Percentiles rank a stretch among this genome's conserved stretches.
phyloP scores from a whole-genome alignment of 2,329 filamentous ascomycete genomes.

The Pestalotiopsis sp. region DNA sequence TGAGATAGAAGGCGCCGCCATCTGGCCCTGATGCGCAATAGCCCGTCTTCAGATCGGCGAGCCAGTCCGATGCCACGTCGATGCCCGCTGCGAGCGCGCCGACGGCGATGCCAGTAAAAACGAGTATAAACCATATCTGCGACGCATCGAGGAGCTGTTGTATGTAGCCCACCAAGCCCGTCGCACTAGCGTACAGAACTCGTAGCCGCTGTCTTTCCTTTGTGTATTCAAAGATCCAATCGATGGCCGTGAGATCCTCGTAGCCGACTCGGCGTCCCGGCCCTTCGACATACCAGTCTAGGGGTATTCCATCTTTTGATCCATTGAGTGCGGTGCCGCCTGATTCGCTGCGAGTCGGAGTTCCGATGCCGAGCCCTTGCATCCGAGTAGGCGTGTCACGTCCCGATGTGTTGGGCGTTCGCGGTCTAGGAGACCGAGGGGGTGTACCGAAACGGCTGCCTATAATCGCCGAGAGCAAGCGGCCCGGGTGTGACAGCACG shows the following conservation, averaged over 20 bases:
- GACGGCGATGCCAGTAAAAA: slow-evolving; percentile 81
- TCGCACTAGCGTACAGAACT: slow-evolving; percentile 68
- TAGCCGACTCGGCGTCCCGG: slow-evolving; percentile 90
- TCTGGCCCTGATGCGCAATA: slow-evolving; percentile 76
- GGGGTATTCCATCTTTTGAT: slow-evolving; percentile 47
- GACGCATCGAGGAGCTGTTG: slow-evolving; percentile 78
- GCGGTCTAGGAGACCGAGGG: slow-evolving; percentile 13
- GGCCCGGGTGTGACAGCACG: slow-evolving; percentile 44
- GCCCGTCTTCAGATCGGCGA: slow-evolving; percentile 88
- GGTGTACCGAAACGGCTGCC: slow-evolving; percentile 31
- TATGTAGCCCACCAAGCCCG: slow-evolving; percentile 71
- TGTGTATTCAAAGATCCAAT: slow-evolving; percentile 99
- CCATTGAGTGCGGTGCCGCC: slow-evolving; percentile 13
- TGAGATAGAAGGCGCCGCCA: slow-evolving; percentile 87
- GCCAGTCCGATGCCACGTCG: slow-evolving; percentile 88
- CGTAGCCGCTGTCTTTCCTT: slow-evolving; percentile 89
- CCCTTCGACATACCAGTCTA: slow-evolving; percentile 89
- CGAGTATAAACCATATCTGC: slow-evolving; percentile 88
- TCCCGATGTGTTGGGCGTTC: slow-evolving; percentile 21
- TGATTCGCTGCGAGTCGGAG: slow-evolving; percentile 15
- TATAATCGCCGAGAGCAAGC: slow-evolving; percentile 50
- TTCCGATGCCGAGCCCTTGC: slow-evolving; percentile 20
- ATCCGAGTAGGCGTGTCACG: slow-evolving; percentile 25
- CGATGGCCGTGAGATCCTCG: slow-evolving; percentile 94
- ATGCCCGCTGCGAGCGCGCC: slow-evolving; percentile 86